Conservation (phyloP, 1,139 yeast species). For the Yamadazyma dendronema region DNA sequence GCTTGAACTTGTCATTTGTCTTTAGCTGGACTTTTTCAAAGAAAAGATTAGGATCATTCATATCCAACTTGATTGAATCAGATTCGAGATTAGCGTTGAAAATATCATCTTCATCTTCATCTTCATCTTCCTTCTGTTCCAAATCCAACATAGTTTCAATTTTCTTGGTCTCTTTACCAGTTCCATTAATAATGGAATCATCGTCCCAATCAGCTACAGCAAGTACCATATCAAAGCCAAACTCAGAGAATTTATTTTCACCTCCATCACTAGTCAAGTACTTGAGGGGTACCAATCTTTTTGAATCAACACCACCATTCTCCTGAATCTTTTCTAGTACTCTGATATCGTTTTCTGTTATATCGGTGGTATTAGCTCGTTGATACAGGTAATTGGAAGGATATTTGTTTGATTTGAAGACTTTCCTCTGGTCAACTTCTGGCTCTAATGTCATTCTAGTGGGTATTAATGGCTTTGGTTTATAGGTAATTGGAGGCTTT, state of each 20-base stretch:
- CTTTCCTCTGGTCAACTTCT: constrained; percentile 44
- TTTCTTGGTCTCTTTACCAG: constrained; percentile 16
- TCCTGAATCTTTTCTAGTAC: constrained; percentile 24
- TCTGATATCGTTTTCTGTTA: constrained; percentile 33
- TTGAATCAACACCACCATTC: constrained; percentile 14
- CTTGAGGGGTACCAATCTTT: constrained; percentile 25
- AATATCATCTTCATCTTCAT: constrained; percentile 76
- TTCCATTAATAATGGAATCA: constrained; percentile 57
- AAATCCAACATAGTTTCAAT: constrained; percentile 21
- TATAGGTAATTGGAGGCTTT: constrained; percentile 45
- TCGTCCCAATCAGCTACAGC: constrained; percentile 89
- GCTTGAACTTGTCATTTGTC: constrained; percentile 16
- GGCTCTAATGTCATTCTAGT: constrained; percentile 49
- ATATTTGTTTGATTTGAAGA: constrained; percentile 33
- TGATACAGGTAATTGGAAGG: constrained; percentile 5
- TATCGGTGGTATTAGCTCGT: constrained; percentile 16
- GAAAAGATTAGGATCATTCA: constrained; percentile 82
- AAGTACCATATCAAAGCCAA: constrained; percentile 59
- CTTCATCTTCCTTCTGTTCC: constrained; percentile 59
- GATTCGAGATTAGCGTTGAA: constrained; percentile 64
- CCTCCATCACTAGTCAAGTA: constrained; percentile 34
- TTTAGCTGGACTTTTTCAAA: constrained; percentile 45
- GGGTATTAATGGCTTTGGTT: constrained; percentile 64
- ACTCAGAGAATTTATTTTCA: constrained; percentile 39
- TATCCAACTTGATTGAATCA: constrained; percentile 57